Evolutionary conservation across 2,329 filamentous ascomycete species (phyloP).

Genomic region (Graphium sp.): DNA sequence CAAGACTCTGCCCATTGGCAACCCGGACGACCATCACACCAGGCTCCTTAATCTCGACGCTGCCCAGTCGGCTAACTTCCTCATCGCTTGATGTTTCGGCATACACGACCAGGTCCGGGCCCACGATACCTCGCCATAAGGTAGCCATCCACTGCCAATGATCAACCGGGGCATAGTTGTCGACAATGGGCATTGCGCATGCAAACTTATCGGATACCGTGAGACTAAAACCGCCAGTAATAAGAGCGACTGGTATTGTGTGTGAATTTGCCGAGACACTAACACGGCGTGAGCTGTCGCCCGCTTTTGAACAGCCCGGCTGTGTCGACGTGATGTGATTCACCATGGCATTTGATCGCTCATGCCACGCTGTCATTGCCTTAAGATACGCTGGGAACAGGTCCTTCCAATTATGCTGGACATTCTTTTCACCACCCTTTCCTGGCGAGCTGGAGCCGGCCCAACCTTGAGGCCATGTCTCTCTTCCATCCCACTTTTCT

Average conservation of each 20-base stretch:
- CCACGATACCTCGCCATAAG: conserved; percentile 74
- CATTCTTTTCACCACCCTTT: too few relatives aligned
- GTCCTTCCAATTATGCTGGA: conserved; percentile 18
- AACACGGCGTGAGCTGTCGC: background rate
- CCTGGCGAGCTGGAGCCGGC: too few relatives aligned
- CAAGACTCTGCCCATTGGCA: conserved; percentile 25
- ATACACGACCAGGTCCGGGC: conserved; percentile 65
- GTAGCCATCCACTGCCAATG: conserved; percentile 98
- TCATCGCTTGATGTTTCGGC: conserved; percentile 25
- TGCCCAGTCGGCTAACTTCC: conserved; percentile 18
- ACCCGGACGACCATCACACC: conserved; percentile 35
- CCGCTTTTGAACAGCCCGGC: conserved; percentile 4
- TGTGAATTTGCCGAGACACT: conserved; percentile 2
- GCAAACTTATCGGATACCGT: conserved; percentile 64
- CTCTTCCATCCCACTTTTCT: conserved; percentile 25
- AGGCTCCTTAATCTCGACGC: conserved; percentile 17
- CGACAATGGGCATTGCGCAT: conserved; percentile 53
- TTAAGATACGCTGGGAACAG: conserved; percentile 45
- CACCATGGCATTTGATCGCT: conserved; percentile 54
- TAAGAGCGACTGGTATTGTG: conserved; percentile 51
- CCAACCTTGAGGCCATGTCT: too few relatives aligned
- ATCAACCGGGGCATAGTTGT: conserved; percentile 65
- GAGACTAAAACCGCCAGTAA: conserved; percentile 66
- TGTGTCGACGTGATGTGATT: conserved; percentile 24
- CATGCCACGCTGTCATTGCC: conserved; percentile 58